A percentile compares a stretch with the other conserved stretches of the same genome.
phyloP scores from a whole-genome alignment of 768 basidiomycete species.

The Tylopilus plumbeoviolaceoides region DNA sequence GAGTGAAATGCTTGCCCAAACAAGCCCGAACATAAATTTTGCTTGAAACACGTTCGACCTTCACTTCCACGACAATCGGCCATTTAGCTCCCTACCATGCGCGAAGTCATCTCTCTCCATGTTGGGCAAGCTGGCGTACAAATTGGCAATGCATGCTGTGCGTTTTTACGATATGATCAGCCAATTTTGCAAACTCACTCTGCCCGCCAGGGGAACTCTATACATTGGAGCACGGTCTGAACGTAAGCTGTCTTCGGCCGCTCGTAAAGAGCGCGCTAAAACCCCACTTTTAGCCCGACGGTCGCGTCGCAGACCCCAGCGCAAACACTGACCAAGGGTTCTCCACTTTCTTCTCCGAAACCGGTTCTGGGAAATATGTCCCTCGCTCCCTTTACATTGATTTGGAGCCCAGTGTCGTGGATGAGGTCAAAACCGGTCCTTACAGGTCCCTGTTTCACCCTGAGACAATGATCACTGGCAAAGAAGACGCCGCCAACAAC shows the following conservation, averaged over 20 bases:
- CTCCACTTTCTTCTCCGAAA: conserved; percentile 97
- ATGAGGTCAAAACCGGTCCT: conserved; percentile 89
- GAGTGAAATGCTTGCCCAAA: conserved; percentile 18
- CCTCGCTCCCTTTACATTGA: conserved; percentile 97
- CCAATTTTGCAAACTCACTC: conserved; percentile 6
- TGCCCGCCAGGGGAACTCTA: conserved; percentile 83
- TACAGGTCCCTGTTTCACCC: conserved; percentile 97
- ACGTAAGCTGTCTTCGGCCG: conserved; percentile 49
- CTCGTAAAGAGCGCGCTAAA: conserved; percentile 12
- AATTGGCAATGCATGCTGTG: conserved; percentile 95
- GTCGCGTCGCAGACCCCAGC: conserved; percentile 66
- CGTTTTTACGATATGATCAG: conserved; percentile 31
- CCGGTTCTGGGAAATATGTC: conserved; percentile 90
- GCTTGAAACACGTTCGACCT: background rate
- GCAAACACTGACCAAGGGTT: conserved; percentile 73
- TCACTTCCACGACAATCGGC: conserved; percentile 1
- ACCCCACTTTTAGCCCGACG: conserved; percentile 66
- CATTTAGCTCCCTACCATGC: conserved; percentile 45
- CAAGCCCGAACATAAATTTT: conserved; percentile 18
- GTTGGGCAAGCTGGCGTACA: conserved; percentile 97
- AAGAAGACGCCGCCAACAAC: conserved; percentile 99
- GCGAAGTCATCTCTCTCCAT: conserved; percentile 94
- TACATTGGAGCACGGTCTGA: conserved; percentile 95
- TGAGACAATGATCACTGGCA: conserved; percentile 93
- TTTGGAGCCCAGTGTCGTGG: conserved; percentile 91